Conservation (phyloP, 2,329 filamentous ascomycete genomes). For the Nannizziopsis barbatae region DNA sequence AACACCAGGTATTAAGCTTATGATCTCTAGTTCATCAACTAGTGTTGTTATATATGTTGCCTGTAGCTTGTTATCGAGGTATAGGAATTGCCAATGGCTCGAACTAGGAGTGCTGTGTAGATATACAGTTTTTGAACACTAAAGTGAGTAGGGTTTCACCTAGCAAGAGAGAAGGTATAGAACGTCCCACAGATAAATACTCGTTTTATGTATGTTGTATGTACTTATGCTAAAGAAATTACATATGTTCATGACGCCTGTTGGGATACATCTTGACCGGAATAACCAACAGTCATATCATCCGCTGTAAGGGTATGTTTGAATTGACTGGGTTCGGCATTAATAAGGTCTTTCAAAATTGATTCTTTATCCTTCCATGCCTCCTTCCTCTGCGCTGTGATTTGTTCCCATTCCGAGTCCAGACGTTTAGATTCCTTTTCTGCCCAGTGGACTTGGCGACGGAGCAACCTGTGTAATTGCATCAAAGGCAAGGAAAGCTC, state of each 20-base stretch:
- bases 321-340: constrained; percentile 32
- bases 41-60: no score
- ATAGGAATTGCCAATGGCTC: no score
- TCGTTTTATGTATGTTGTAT: no score
- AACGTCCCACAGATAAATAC: no score
- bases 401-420: constrained; percentile 30
- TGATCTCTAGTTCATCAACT: no score
- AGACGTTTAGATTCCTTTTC: constrained; percentile 33
- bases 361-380: constrained; percentile 35
- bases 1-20: no score
- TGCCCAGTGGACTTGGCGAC: constrained; percentile 40
- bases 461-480: constrained; percentile 36
- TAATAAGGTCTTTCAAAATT: constrained; percentile 35
- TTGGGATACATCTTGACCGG: background rate
- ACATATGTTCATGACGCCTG: constrained; percentile 1
- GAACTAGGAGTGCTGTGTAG: background rate
- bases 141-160: background rate
- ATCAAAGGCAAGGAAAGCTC: constrained; percentile 34
- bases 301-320: constrained; percentile 17
- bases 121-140: background rate
- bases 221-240: no score
- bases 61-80: no score
- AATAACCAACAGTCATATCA: constrained; percentile 5
- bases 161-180: background rate
- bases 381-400: constrained; percentile 29